A percentile compares a stretch with the other conserved stretches of the same genome.
Conservation (phyloP, 345 rosid species). For the Corchorus capsularis region DNA sequence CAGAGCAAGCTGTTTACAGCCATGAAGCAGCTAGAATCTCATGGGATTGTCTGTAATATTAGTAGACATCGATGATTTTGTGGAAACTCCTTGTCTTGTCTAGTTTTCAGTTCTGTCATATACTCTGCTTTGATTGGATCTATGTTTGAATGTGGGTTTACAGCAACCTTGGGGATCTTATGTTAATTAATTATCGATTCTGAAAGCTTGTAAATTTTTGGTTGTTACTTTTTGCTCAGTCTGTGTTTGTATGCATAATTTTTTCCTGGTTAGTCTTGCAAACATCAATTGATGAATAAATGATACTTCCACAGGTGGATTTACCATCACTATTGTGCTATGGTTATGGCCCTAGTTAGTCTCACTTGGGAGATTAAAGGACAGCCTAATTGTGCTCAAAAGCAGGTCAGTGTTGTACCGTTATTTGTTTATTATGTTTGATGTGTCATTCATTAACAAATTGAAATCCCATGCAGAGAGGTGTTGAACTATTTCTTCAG, state of each 20-base stretch:
- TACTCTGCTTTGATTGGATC: not conserved
- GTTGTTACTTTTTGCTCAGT: not conserved
- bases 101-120: too few species aligned
- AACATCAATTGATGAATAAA: not conserved
- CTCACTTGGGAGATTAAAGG: slow-evolving; percentile 99
- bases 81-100: too few species aligned
- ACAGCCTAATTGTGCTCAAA: slow-evolving; percentile 88
- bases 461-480: slow-evolving; percentile 61
- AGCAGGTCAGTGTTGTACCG: slow-evolving; percentile 63
- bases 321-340: slow-evolving; percentile 95
- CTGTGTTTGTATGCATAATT: not conserved
- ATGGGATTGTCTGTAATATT: too few species aligned
- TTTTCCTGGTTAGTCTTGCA: not conserved
- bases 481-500: slow-evolving; percentile 95
- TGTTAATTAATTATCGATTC: not conserved
- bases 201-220: not conserved
- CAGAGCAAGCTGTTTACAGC: too few species aligned
- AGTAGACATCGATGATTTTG: too few species aligned
- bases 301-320: slow-evolving; percentile 80
- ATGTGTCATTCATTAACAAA: slow-evolving; percentile 13
- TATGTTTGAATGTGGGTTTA: not conserved
- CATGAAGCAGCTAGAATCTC: too few species aligned
- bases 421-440: slow-evolving; percentile 17
- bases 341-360: slow-evolving; percentile 96
- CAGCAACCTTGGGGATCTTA: not conserved